These are phyloP conservation scores for Camelina neglecta DNA, from an alignment of 345 rosid genomes.

Conservation along the genomic window DNA sequence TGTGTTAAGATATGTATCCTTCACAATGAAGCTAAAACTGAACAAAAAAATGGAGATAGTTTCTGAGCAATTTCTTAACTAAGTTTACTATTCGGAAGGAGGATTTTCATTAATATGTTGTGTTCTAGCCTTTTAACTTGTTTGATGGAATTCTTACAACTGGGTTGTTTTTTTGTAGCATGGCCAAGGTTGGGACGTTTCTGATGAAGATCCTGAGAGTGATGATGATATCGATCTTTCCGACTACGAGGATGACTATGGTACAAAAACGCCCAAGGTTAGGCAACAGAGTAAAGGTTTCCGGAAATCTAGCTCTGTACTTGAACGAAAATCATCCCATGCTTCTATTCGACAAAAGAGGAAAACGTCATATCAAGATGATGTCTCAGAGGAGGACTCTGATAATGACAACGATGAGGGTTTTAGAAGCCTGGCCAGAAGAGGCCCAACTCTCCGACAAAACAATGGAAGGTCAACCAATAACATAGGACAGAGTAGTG, in stretches of 20 bases:
- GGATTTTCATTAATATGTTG: conserved; percentile 3
- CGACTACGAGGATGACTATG: conserved; percentile 78
- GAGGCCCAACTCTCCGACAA: conserved; percentile 69
- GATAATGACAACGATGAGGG: conserved; percentile 67
- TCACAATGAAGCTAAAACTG: conserved; percentile 16
- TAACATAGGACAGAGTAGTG: conserved; percentile 60
- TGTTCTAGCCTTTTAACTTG: conserved; percentile 27
- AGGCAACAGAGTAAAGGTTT: conserved; percentile 65
- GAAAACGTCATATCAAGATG: conserved; percentile 71
- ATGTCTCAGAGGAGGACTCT: conserved; percentile 72
- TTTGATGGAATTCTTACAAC: conserved; percentile 33
- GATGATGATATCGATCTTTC: conserved; percentile 68
- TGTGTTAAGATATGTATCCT: background rate
- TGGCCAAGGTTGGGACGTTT: conserved; percentile 83
- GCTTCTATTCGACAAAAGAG: conserved; percentile 62
- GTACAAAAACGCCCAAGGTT: conserved; percentile 62
- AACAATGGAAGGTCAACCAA: conserved; percentile 58
- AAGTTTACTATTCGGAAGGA: conserved; percentile 10
- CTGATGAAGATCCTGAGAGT: conserved; percentile 71
- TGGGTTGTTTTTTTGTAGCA: conserved; percentile 35
- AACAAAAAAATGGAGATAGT: conserved; percentile 20
- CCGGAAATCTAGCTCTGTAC: conserved; percentile 52
- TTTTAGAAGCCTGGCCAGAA: conserved; percentile 62
- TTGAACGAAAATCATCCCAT: conserved; percentile 55
- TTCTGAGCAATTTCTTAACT: conserved; percentile 6